phyloP scores from a whole-genome alignment of 805 yeast genomes.

The Lachancea kluyveri region DNA sequence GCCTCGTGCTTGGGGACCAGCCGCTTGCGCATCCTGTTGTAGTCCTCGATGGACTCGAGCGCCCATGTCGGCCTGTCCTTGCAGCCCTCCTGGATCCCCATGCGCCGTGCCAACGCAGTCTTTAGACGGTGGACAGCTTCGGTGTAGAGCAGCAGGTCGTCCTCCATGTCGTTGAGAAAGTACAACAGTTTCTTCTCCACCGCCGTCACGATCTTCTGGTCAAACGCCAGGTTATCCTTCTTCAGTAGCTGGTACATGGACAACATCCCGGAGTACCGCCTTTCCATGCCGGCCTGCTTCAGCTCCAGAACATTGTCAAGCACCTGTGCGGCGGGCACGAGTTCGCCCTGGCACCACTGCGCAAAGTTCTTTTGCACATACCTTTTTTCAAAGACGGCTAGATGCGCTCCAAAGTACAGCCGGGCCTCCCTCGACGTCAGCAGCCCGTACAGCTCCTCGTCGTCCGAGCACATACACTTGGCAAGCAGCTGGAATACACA shows the following conservation, averaged over 20 bases:
- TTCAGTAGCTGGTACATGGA: conserved; percentile 17
- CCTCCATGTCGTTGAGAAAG: conserved; percentile 58
- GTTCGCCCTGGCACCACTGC: neutral
- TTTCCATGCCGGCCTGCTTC: conserved; percentile 18
- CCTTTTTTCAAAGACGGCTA: neutral
- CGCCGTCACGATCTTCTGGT: conserved; percentile 34
- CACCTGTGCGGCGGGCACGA: neutral
- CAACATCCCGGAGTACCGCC: conserved; percentile 8
- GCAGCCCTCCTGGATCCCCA: conserved; percentile 13
- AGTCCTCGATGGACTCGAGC: conserved; percentile 65
- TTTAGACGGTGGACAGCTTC: conserved; percentile 1
- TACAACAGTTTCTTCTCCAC: conserved; percentile 48
- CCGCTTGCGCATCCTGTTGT: conserved; percentile 59
- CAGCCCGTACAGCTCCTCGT: conserved; percentile 2
- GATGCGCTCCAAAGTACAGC: neutral
- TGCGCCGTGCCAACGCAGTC: neutral
- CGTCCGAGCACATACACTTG: neutral
- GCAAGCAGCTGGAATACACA: neutral
- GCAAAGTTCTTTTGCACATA: neutral
- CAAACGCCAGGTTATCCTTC: conserved; percentile 33
- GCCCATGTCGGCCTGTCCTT: conserved; percentile 33
- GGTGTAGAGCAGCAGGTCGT: conserved; percentile 11
- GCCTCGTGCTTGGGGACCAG: conserved; percentile 37
- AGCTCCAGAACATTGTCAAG: conserved; percentile 11
- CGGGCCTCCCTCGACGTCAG: neutral